Evolutionary conservation across 495 filamentous ascomycete genomes (phyloP).

Genomic region (Glutinoglossum americanum): DNA sequence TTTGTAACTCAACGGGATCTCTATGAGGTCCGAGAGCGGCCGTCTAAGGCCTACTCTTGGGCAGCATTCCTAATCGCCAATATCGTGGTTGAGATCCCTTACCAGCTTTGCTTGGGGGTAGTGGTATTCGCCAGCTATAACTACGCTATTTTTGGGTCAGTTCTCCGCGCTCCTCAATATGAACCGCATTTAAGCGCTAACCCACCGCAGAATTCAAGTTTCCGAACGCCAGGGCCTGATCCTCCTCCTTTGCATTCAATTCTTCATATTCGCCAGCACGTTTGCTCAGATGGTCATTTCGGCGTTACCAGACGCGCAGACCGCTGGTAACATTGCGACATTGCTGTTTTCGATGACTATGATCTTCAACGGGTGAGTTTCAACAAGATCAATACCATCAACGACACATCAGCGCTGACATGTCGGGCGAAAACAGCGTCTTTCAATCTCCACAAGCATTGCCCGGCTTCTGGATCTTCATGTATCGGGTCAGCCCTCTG

Average conservation of each 20-base stretch:
- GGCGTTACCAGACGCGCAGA: slow-evolving; percentile 29
- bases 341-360: slow-evolving; percentile 38
- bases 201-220: background rate
- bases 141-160: background rate
- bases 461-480: slow-evolving; percentile 31
- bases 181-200: background rate
- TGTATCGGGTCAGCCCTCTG: slow-evolving; percentile 37
- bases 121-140: slow-evolving; percentile 1
- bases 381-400: background rate
- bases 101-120: slow-evolving; percentile 27
- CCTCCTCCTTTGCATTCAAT: slow-evolving; percentile 7
- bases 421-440: slow-evolving; percentile 16
- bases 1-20: slow-evolving; percentile 13
- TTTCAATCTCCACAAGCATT: slow-evolving; percentile 28
- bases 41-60: slow-evolving; percentile 54
- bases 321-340: slow-evolving; percentile 33
- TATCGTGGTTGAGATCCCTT: slow-evolving; percentile 35
- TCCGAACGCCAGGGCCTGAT: background rate
- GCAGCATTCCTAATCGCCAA: slow-evolving; percentile 43
- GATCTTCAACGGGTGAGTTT: slow-evolving; percentile 28
- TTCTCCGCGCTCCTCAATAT: background rate
- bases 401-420: background rate
- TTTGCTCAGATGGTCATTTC: slow-evolving; percentile 35
- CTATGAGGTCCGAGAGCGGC: slow-evolving; percentile 48
- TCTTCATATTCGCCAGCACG: slow-evolving; percentile 43